A percentile compares a stretch with the other conserved stretches of the same genome.
These are phyloP conservation scores for Epichloe glyceriae DNA, from an alignment of 2,329 filamentous ascomycete genomes.

Conservation along the genomic window DNA sequence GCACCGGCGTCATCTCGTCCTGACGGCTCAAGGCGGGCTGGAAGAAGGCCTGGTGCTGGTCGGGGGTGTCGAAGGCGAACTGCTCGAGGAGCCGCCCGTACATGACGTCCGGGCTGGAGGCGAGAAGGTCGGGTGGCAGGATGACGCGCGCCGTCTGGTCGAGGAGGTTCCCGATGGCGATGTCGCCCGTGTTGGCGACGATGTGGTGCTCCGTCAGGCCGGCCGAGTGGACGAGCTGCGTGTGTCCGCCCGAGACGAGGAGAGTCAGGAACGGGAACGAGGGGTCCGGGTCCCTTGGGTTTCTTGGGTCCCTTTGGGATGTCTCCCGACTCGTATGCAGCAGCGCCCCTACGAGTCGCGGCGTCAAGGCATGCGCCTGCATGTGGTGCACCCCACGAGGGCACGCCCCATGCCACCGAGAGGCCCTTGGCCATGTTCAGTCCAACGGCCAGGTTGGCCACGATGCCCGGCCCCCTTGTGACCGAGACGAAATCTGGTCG, in stretches of 20 bases:
- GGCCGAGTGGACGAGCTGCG: constrained; percentile 66
- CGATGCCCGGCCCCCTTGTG: constrained; percentile 85
- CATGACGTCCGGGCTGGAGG: constrained; percentile 48
- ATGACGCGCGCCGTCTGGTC: constrained; percentile 77
- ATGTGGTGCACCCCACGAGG: constrained; percentile 90
- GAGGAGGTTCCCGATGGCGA: constrained; percentile 79
- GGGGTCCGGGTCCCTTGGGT: constrained; percentile 24
- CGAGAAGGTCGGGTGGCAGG: constrained; percentile 48
- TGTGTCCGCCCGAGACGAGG: constrained; percentile 86
- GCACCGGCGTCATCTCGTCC: constrained; percentile 39
- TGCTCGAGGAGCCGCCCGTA: constrained; percentile 69
- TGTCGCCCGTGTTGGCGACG: constrained; percentile 60
- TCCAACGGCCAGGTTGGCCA: constrained; percentile 62
- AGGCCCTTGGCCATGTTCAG: constrained; percentile 79
- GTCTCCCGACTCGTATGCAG: no score
- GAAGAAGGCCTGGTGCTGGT: constrained; percentile 34
- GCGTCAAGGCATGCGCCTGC: constrained; percentile 90
- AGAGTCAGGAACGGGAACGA: constrained; percentile 77
- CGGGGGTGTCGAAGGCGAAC: constrained; percentile 53
- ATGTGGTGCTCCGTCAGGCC: constrained; percentile 57
- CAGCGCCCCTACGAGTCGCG: constrained; percentile 59
- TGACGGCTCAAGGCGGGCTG: constrained; percentile 40
- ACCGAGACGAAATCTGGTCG: constrained; percentile 80
- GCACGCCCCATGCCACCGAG: constrained; percentile 68
- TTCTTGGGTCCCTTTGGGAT: no score